Evolutionary conservation across 1,284 basidiomycete species (phyloP), one percentile per base, ranked within the genome.

Genomic region (Bondarzewia mesenterica): DNA sequence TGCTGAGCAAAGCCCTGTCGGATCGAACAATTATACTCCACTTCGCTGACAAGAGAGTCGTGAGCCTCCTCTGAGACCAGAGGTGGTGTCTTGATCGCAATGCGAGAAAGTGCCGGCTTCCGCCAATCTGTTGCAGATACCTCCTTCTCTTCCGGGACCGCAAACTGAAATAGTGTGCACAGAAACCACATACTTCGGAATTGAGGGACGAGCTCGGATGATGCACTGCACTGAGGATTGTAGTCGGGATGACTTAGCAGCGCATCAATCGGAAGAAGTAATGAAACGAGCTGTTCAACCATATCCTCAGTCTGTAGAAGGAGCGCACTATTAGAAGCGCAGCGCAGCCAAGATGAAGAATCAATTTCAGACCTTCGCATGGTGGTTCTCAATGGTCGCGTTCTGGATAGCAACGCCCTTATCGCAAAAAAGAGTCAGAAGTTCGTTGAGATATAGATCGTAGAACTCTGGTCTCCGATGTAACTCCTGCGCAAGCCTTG

Each of bases 151-250:
- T 59, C 78, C 64, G 51, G 63, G 52, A 54, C 70, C 49, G 64
- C 83, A 55, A 92, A 86, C 32, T 86, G 81, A 59, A 93, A 93
- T 14, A 97, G 74, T 16, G 89, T 80, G 58, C 89, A 92, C 12
- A 97, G 68, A 67, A 96, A 92, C 95, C 95, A 99, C 69, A 94
- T 77, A 63, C 93, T 93, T 42, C 94, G 80, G 77, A 97, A 99
- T 16, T 92, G 72, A 4, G 82, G 74, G 4, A 89, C 83, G n/a
- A 90, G 63, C 41, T 84, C 83, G 1, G 78, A 61, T 2, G 82
- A 74, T 16, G 85, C 63, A 32, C 76, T 64, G 12, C 71, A 53
- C 36, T 85, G 77, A 1, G 88, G 83, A 48, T 80, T 75, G 61
- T 90, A 87, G 54, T 87, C 80, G 18, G 69, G 57, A 60, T 94